A percentile compares a stretch with the other conserved stretches of the same genome.
These are phyloP conservation scores for Exsudoporus frostii DNA, from an alignment of 768 basidiomycete genomes.

Conservation along the genomic window DNA sequence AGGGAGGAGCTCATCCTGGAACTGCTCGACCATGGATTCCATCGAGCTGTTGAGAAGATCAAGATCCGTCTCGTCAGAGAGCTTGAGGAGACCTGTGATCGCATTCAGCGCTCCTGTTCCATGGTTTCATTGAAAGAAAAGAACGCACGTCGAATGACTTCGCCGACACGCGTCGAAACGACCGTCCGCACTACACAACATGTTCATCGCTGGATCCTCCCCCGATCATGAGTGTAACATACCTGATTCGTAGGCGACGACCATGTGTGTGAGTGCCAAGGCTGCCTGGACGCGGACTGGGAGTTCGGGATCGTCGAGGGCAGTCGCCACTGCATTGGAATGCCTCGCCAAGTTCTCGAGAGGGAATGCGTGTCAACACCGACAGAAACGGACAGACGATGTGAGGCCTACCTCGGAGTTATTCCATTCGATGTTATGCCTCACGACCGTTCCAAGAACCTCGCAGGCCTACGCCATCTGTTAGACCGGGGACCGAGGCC, in stretches of 20 bases:
- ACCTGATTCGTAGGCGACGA: constrained; percentile 63
- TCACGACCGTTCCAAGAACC: constrained; percentile 71
- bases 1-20: constrained; percentile 79
- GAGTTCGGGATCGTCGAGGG: constrained; percentile 73
- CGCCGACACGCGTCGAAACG: constrained; percentile 74
- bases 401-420: constrained; percentile 50
- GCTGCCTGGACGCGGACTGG: constrained; percentile 85
- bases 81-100: constrained; percentile 71
- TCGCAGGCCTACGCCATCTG: constrained; percentile 62
- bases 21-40: constrained; percentile 84
- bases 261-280: constrained; percentile 75
- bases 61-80: constrained; percentile 88
- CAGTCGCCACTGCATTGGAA: constrained; percentile 62
- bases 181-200: constrained; percentile 55
- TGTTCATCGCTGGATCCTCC: neutral
- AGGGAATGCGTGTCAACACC: neutral
- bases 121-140: neutral
- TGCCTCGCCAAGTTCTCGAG: constrained; percentile 57
- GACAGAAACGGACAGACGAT: neutral
- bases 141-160: constrained; percentile 76
- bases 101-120: neutral
- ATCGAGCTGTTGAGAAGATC: constrained; percentile 80
- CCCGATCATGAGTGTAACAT: constrained; percentile 14
- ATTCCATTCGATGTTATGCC: constrained; percentile 64
- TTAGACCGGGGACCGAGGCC: neutral